Percentiles rank a stretch among this genome's conserved stretches.
These are phyloP conservation scores for Bombardia bombarda DNA, from an alignment of 495 filamentous ascomycete genomes.

Conservation along the genomic window DNA sequence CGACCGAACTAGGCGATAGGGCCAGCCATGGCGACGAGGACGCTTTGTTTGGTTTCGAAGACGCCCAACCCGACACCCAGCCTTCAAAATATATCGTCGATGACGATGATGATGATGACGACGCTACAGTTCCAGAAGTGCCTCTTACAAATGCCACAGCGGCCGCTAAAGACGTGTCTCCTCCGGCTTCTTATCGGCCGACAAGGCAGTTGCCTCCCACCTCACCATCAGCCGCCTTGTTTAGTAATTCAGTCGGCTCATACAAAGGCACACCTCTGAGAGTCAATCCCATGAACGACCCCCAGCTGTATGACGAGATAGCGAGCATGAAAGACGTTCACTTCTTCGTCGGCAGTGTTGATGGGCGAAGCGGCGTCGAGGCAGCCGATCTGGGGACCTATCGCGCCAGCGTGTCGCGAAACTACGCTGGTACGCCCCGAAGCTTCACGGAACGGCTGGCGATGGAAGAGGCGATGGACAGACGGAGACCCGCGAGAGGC, in stretches of 20 bases:
- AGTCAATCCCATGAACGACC: conserved; percentile 28
- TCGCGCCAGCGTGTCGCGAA: conserved; percentile 14
- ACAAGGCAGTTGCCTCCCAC: conserved; percentile 6
- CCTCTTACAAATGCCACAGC: too few relatives aligned
- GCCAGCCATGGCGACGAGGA: conserved; percentile 11
- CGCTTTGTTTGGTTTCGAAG: conserved; percentile 21
- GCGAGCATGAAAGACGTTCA: conserved; percentile 36
- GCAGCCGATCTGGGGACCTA: conserved; percentile 31
- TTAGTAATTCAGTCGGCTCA: conserved; percentile 29
- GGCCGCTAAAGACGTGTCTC: too few relatives aligned
- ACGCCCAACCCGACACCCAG: conserved; percentile 4
- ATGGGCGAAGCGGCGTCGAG: conserved; percentile 32
- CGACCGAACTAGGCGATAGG: neutral
- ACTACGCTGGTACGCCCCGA: conserved; percentile 23
- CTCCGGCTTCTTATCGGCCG: too few relatives aligned
- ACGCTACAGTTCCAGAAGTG: too few relatives aligned
- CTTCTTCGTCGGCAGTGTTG: conserved; percentile 37
- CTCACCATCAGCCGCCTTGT: conserved; percentile 19
- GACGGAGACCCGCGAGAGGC: conserved; percentile 5
- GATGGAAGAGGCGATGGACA: conserved; percentile 33
- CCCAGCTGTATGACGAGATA: conserved; percentile 35
- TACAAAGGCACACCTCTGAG: conserved; percentile 31
- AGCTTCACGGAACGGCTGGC: conserved; percentile 38
- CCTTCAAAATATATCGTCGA: conserved; percentile 14
- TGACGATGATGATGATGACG: conserved; percentile 15